Evolutionary conservation across 495 filamentous ascomycete genomes (phyloP).

Genomic region (Pyrenula aspistea): DNA sequence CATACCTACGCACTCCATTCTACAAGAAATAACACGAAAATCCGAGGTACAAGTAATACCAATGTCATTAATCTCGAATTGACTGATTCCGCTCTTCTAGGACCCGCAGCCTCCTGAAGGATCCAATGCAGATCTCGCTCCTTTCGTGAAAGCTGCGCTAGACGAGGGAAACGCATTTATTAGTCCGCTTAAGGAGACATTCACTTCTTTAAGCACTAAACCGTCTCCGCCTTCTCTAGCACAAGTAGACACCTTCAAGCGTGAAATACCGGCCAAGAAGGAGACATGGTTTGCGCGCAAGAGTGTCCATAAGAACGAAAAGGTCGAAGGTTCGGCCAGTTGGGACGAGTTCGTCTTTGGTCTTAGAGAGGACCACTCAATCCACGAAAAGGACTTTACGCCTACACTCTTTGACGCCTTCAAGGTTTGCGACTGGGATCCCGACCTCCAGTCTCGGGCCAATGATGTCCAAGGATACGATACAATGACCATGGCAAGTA

Average conservation of each 20-base stretch:
- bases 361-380: conserved; percentile 48
- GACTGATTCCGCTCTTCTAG: not conserved
- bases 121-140: not conserved
- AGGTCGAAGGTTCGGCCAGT: conserved; percentile 43
- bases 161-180: not conserved
- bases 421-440: conserved; percentile 11
- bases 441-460: conserved; percentile 1
- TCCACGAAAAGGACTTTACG: conserved; percentile 62
- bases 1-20: not conserved
- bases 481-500: conserved; percentile 11
- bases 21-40: not conserved
- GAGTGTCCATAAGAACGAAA: conserved; percentile 46
- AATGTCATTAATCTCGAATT: not conserved
- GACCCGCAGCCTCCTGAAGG: not conserved
- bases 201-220: not conserved
- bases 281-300: conserved; percentile 61
- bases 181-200: not conserved
- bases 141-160: not conserved
- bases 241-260: not conserved
- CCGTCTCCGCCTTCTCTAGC: not conserved
- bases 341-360: conserved; percentile 53
- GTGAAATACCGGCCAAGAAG: conserved; percentile 5
- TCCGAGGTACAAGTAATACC: not conserved
- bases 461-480: not conserved
- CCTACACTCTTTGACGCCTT: conserved; percentile 27